Evolutionary conservation across 1,139 yeast genomes (phyloP).

Genomic region (Taiozyma sp.): DNA sequence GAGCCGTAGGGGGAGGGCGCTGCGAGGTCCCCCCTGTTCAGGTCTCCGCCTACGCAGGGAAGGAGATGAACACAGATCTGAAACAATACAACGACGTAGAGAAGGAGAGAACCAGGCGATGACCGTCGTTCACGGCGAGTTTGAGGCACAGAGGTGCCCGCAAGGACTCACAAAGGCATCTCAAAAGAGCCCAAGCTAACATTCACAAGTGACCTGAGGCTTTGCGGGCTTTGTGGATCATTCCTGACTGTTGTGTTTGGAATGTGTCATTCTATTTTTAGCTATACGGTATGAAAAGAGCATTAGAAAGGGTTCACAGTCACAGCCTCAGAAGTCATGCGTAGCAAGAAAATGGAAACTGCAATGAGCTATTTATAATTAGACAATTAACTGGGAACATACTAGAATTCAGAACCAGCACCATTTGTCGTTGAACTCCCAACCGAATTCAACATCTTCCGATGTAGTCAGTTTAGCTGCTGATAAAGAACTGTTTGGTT

Average conservation of each 20-base stretch:
- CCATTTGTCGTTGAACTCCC: constrained; percentile 25
- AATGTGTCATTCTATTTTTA: background rate
- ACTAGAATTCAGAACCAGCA: constrained; percentile 21
- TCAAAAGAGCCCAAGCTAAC: no score
- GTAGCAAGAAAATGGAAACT: background rate
- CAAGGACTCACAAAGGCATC: no score
- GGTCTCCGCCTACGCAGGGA: background rate
- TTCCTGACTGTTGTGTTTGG: background rate
- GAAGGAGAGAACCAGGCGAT: background rate
- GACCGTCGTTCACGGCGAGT: background rate
- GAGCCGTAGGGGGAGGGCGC: background rate
- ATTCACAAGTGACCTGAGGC: background rate
- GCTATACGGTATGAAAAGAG: background rate
- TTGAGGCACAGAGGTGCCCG: no score
- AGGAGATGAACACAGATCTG: background rate
- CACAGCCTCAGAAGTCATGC: background rate
- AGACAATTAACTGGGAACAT: background rate
- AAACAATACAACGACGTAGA: background rate
- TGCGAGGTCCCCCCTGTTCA: background rate
- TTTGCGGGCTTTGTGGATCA: background rate
- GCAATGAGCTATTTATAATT: background rate
- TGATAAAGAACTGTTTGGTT: constrained; percentile 16
- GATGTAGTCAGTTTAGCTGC: constrained; percentile 15
- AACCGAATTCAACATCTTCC: constrained; percentile 5
- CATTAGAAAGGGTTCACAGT: background rate